Conservation (phyloP, 257 asterid species). For the Nicotiana tabacum region DNA sequence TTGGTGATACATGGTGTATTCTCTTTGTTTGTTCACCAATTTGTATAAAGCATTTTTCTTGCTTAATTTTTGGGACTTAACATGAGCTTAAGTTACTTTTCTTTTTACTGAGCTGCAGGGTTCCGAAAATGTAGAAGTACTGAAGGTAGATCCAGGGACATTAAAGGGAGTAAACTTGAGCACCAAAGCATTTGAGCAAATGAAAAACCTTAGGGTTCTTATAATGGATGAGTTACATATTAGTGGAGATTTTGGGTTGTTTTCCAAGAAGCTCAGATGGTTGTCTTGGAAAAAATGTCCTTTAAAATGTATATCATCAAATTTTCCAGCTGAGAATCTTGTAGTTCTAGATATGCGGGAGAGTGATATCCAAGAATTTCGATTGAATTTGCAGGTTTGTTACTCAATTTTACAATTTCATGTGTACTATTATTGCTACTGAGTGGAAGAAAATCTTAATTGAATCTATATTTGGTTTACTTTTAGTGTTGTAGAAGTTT, state of each 20-base stretch:
- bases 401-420: not conserved
- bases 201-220: not conserved
- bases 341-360: not conserved
- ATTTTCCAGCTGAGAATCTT: not conserved
- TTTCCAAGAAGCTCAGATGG: not conserved
- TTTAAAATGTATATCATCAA: not conserved
- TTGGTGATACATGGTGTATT: not conserved
- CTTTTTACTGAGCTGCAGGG: not conserved
- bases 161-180: not conserved
- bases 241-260: not conserved
- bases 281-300: not conserved
- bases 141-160: not conserved
- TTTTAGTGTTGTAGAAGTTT: not conserved
- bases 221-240: not conserved
- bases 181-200: not conserved
- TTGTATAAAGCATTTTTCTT: not conserved
- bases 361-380: not conserved
- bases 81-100: not conserved
- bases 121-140: constrained; percentile 1
- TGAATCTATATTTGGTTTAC: not conserved
- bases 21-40: not conserved
- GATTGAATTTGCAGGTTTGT: not conserved
- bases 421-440: not conserved
- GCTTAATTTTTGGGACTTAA: not conserved
- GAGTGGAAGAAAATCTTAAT: too few species aligned